phyloP scores from a whole-genome alignment of 495 filamentous ascomycete species.

The Penicillium bialowiezense region DNA sequence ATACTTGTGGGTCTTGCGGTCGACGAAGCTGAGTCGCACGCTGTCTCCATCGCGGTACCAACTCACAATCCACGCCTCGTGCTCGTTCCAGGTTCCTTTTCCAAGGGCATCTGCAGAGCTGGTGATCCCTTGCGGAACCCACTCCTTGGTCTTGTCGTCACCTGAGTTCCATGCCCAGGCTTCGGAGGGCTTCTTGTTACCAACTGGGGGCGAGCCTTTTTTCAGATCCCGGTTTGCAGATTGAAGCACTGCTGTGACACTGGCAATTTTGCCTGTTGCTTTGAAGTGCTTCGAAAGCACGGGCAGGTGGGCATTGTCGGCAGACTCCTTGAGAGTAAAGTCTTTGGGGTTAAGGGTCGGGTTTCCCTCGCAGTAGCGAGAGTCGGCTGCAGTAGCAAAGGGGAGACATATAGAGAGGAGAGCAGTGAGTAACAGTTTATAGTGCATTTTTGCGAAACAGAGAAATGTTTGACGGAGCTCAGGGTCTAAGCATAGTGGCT shows the following conservation, averaged over 20 bases:
- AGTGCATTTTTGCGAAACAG: neutral
- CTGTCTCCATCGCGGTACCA: constrained; percentile 36
- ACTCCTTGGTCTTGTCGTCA: constrained; percentile 31
- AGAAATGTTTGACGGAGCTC: no score
- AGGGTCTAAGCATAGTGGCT: no score
- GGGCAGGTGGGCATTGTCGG: constrained; percentile 12
- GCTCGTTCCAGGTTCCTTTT: constrained; percentile 28
- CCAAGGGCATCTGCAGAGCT: constrained; percentile 35
- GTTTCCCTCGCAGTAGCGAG: neutral
- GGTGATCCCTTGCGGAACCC: constrained; percentile 40
- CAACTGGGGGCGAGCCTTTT: constrained; percentile 11
- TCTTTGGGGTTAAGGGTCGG: neutral
- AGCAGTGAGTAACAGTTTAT: neutral
- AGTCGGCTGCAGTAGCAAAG: neutral
- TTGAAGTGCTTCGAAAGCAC: constrained; percentile 17
- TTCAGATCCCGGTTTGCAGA: constrained; percentile 35
- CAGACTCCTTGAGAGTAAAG: constrained; percentile 13
- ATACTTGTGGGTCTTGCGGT: constrained; percentile 30
- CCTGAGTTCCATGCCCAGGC: constrained; percentile 27
- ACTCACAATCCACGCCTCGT: constrained; percentile 33
- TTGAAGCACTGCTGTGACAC: constrained; percentile 30
- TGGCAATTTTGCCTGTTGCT: constrained; percentile 19
- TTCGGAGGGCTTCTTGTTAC: constrained; percentile 24
- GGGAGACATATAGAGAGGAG: neutral
- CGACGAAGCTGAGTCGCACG: constrained; percentile 34